Evolutionary conservation across 75 land plant genomes (phyloP).

Genomic region (Ceratopteris richardii): DNA sequence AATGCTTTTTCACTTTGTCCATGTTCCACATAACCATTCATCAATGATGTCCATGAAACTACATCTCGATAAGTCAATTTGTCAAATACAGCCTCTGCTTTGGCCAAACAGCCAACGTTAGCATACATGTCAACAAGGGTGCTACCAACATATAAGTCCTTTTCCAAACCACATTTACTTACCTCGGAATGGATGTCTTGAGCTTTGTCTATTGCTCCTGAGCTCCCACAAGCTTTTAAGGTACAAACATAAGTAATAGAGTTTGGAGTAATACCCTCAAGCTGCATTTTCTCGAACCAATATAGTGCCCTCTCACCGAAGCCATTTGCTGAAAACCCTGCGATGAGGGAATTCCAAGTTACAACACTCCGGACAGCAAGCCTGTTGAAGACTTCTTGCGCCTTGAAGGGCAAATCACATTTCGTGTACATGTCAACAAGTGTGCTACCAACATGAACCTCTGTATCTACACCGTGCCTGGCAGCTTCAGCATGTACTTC

Average conservation of each 20-base stretch:
- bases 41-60: slow-evolving; percentile 1
- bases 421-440: slow-evolving; percentile 53
- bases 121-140: slow-evolving; percentile 16
- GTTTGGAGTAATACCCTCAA: slow-evolving; percentile 23
- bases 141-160: slow-evolving; percentile 5
- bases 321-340: slow-evolving; percentile 55
- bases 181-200: slow-evolving; percentile 4
- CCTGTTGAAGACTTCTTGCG: slow-evolving; percentile 44
- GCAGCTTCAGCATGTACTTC: slow-evolving; percentile 26
- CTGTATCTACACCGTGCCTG: slow-evolving; percentile 18
- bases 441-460: slow-evolving; percentile 30
- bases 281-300: slow-evolving; percentile 39
- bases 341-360: slow-evolving; percentile 57
- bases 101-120: slow-evolving; percentile 9
- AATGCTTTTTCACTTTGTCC: slow-evolving; percentile 3
- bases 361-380: slow-evolving; percentile 31
- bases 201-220: slow-evolving; percentile 1
- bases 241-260: slow-evolving; percentile 43
- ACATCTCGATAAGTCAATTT: slow-evolving; percentile 16
- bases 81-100: slow-evolving; percentile 13
- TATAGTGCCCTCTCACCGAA: slow-evolving; percentile 33
- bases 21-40: slow-evolving; percentile 7
- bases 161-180: slow-evolving; percentile 10
- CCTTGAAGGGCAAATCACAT: slow-evolving; percentile 34
- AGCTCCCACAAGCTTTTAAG: slow-evolving; percentile 34